These are phyloP conservation scores for Suillus tomentosus DNA, from an alignment of 768 basidiomycete genomes.

Conservation along the genomic window DNA sequence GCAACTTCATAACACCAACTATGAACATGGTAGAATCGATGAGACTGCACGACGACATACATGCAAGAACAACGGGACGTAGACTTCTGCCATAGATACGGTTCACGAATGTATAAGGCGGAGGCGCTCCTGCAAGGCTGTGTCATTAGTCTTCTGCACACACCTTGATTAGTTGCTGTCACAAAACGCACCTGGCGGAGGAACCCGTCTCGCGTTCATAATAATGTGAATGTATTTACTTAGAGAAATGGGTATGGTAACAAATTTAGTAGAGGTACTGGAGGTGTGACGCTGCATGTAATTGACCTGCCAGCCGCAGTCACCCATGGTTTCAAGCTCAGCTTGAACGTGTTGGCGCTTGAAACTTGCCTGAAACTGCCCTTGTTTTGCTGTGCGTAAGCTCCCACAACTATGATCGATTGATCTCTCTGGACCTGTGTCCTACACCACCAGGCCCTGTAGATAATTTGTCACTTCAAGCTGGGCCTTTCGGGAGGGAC, in stretches of 20 bases:
- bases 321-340: neutral
- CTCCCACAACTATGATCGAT: neutral
- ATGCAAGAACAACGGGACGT: constrained; percentile 58
- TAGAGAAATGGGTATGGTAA: neutral
- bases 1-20: constrained; percentile 32
- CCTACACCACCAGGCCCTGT: neutral
- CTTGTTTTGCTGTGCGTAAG: neutral
- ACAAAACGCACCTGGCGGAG: constrained; percentile 18
- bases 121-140: constrained; percentile 44
- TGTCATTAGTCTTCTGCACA: neutral
- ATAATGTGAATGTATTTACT: neutral
- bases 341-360: neutral
- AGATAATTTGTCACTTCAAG: neutral
- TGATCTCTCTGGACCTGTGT: neutral
- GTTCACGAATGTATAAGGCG: constrained; percentile 60
- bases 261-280: neutral
- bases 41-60: constrained; percentile 32
- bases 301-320: neutral
- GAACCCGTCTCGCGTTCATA: constrained; percentile 21
- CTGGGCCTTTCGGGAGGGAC: neutral
- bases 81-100: constrained; percentile 58
- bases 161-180: neutral
- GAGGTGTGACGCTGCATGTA: neutral
- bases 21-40: neutral
- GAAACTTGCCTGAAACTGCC: too few species aligned